Conservation (phyloP, 768 basidiomycete species). For the Xerocomus brunneocitrinus region DNA sequence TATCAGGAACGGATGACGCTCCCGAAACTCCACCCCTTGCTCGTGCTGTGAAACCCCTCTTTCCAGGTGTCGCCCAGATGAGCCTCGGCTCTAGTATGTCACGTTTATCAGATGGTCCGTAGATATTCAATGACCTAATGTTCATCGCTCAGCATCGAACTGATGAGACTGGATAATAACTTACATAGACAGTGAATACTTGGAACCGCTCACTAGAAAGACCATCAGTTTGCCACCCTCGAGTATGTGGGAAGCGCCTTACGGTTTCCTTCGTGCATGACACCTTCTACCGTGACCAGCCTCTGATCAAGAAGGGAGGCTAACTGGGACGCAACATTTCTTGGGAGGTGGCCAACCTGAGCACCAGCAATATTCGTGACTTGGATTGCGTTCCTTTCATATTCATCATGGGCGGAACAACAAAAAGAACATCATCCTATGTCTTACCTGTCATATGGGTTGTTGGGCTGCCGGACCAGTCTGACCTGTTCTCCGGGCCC, state of each 20-base stretch:
- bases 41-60: constrained; percentile 47
- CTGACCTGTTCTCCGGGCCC: constrained; percentile 74
- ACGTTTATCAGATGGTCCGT: constrained; percentile 59
- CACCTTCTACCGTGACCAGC: constrained; percentile 67
- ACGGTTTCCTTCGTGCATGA: constrained; percentile 65
- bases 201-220: constrained; percentile 38
- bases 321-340: constrained; percentile 51
- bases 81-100: constrained; percentile 59
- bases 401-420: not conserved
- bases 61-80: constrained; percentile 70
- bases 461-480: constrained; percentile 61
- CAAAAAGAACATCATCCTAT: not conserved
- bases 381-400: constrained; percentile 66
- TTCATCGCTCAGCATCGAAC: not conserved
- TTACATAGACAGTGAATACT: constrained; percentile 62
- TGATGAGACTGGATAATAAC: constrained; percentile 10
- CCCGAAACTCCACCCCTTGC: constrained; percentile 10
- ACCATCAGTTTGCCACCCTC: not conserved
- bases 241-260: constrained; percentile 9
- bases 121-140: constrained; percentile 63
- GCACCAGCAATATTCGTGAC: constrained; percentile 69
- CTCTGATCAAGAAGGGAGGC: constrained; percentile 67
- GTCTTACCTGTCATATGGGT: constrained; percentile 60
- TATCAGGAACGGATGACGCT: constrained; percentile 17
- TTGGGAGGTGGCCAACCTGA: constrained; percentile 82